Percentiles rank a stretch among this genome's conserved stretches.
Conservation (phyloP, 1,139 yeast genomes). For the Sugiyamaella novakii region DNA sequence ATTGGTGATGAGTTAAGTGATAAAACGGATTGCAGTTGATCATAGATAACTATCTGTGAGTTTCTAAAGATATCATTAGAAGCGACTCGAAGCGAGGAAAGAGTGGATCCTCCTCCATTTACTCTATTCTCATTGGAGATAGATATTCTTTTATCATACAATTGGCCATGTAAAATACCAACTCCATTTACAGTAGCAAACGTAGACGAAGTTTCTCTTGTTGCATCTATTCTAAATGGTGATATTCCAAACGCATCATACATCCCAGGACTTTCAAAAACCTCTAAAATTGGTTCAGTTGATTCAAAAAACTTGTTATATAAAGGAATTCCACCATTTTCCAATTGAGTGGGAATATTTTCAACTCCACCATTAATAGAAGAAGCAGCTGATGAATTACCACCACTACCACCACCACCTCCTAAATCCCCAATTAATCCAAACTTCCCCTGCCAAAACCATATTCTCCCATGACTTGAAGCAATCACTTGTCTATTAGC, state of each 20-base stretch:
- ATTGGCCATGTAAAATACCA: conserved; percentile 49
- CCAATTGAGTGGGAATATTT: background rate
- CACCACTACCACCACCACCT: background rate
- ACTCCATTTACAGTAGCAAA: conserved; percentile 53
- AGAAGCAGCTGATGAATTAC: conserved; percentile 1
- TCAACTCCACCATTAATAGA: conserved; percentile 8
- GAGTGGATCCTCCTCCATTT: background rate
- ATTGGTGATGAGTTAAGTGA: conserved; percentile 36
- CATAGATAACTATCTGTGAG: conserved; percentile 46
- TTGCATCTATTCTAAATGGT: conserved; percentile 22
- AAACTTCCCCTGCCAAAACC: conserved; percentile 45
- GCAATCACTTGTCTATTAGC: conserved; percentile 38
- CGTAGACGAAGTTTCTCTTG: conserved; percentile 20
- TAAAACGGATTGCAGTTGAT: conserved; percentile 45
- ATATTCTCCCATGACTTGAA: conserved; percentile 46
- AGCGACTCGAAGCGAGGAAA: conserved; percentile 17
- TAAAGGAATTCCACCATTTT: conserved; percentile 35
- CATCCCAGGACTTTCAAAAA: conserved; percentile 31
- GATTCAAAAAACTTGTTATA: conserved; percentile 38
- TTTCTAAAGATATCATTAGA: conserved; percentile 33
- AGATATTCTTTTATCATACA: conserved; percentile 1
- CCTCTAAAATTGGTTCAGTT: conserved; percentile 33
- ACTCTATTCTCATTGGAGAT: conserved; percentile 25
- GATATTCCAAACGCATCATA: conserved; percentile 27
- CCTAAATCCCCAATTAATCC: conserved; percentile 9